Evolutionary conservation across 179 eudicot species (phyloP), one percentile per base, ranked within the genome.

Genomic region (Heliamphora pulchella): DNA sequence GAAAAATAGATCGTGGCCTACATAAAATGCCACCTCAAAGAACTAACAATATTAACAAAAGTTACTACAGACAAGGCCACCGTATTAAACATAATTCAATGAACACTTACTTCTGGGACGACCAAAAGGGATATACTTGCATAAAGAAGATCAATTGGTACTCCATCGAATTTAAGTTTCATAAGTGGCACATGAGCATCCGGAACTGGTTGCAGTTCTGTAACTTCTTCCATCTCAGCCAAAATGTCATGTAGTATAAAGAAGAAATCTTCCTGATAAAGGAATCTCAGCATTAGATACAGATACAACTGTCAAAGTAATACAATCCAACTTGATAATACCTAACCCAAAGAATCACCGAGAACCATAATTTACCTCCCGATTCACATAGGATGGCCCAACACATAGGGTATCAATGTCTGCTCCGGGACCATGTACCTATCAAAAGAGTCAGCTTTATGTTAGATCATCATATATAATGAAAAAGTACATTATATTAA

Each of bases 371-470:
- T 55, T 73, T 86, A 94, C 98, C 91, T 94, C 98, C 63, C 98
- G 91, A 81, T 72, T 90, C 64, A 93, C 87, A 80, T 94, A 94
- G 20, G 93, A 90, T 39, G 98, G 98, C 53, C 97, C 98, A 44
- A 94, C 88, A 86, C 97, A 93, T 76, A 94, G 79, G 54, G 98
- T 89, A 80, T 94, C 98, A 51, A 93, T 90, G 83, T 94, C 98
- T 80, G 98, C 96, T 78, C 96, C 98, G 50, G 98, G 98, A 74
- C 97, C 94, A 86, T 91, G 94, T 10, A 94, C 98, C 98, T 94
- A 79, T 46, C 59, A 53, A 10, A 71, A n/a, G 7, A 61, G 65
- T 41, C 48, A 71, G 9, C 54, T 9, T 20, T 41, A 51, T n/a
- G 18, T 22, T 47, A 57, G 55, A 57, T 51, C 57, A 81, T 18